Percentiles rank a stretch among this genome's conserved stretches.
These are phyloP conservation scores for Citrus medica DNA, from an alignment of 345 rosid species.

Conservation along the genomic window DNA sequence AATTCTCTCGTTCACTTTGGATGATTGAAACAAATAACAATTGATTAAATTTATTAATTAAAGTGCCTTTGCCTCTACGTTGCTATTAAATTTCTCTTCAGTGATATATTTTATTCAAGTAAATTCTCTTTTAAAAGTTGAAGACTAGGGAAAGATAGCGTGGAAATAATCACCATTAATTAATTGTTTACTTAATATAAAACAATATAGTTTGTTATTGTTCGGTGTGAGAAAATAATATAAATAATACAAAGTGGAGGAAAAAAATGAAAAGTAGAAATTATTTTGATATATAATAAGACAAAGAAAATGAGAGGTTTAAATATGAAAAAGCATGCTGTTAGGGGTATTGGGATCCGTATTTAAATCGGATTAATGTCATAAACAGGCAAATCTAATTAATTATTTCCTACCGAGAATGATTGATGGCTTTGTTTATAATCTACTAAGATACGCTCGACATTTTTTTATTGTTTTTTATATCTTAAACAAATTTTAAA, in stretches of 20 bases:
- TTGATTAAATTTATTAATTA: too few species aligned
- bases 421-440: constrained; percentile 44
- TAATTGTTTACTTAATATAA: background rate
- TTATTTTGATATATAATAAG: constrained; percentile 22
- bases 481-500: background rate
- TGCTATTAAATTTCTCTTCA: too few species aligned
- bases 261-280: constrained; percentile 29
- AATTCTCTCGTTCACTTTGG: background rate
- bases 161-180: constrained; percentile 11
- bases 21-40: background rate
- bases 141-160: background rate
- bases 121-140: constrained; percentile 10
- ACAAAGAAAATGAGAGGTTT: constrained; percentile 20
- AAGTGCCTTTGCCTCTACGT: background rate
- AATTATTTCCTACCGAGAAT: constrained; percentile 32
- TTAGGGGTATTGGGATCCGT: constrained; percentile 51
- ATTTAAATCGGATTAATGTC: constrained; percentile 20
- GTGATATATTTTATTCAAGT: background rate
- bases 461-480: background rate
- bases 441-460: constrained; percentile 46
- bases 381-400: constrained; percentile 7
- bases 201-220: background rate
- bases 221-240: constrained; percentile 7
- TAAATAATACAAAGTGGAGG: constrained; percentile 25
- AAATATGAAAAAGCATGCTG: constrained; percentile 23